A percentile compares a stretch with the other conserved stretches of the same genome.
phyloP scores from a whole-genome alignment of 2,329 filamentous ascomycete genomes.

The Phialophora tarda region DNA sequence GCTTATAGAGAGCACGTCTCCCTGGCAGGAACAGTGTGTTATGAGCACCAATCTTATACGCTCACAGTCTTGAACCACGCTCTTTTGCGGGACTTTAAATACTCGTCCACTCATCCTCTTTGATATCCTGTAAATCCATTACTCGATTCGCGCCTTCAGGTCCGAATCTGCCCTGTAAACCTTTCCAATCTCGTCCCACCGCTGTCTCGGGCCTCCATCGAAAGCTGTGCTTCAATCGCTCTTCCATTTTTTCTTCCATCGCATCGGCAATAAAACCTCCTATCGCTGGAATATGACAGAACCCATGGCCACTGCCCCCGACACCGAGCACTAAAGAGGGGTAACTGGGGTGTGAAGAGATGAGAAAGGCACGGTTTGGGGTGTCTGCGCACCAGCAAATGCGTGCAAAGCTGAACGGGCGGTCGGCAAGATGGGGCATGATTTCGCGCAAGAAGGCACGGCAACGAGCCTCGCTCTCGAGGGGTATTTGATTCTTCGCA shows the following conservation, averaged over 20 bases:
- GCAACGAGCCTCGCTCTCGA: conserved; percentile 55
- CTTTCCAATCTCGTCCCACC: conserved; percentile 53
- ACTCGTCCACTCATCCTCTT: conserved; percentile 48
- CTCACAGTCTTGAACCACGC: neutral
- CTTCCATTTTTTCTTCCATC: conserved; percentile 54
- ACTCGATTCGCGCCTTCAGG: conserved; percentile 50
- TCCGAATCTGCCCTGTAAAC: conserved; percentile 57
- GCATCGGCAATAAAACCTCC: conserved; percentile 58
- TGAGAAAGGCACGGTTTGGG: conserved; percentile 59
- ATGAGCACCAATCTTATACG: neutral
- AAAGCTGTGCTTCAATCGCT: conserved; percentile 51
- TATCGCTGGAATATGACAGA: conserved; percentile 60
- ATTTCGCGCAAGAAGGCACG: conserved; percentile 57
- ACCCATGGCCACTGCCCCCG: conserved; percentile 60
- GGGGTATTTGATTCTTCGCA: conserved; percentile 52
- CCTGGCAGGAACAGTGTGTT: neutral
- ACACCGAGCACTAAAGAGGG: conserved; percentile 54
- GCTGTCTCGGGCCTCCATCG: conserved; percentile 61
- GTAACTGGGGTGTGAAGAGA: conserved; percentile 56
- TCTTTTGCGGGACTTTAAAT: conserved; percentile 8
- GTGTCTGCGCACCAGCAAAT: conserved; percentile 66
- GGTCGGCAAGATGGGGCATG: conserved; percentile 59
- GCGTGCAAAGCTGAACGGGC: conserved; percentile 57
- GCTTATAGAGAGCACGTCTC: too few species aligned
- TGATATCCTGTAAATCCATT: conserved; percentile 56